Percentiles rank a stretch among this genome's conserved stretches.
phyloP scores from a whole-genome alignment of 257 asterid species.

The Jasminum sambac region DNA sequence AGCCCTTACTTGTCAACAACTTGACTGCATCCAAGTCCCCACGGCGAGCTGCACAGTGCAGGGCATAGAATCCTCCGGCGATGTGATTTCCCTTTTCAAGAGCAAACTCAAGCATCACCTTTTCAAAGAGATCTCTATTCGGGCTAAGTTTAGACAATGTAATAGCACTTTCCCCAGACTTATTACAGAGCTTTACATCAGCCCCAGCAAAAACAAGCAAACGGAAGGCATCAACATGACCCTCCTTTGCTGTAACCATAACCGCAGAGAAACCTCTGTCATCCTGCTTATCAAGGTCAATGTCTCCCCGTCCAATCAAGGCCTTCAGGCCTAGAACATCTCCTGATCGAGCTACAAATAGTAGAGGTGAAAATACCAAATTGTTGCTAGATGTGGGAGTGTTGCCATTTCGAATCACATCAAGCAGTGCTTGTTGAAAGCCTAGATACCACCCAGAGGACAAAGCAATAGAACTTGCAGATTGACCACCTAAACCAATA shows the following conservation, averaged over 20 bases:
- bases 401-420: conserved; percentile 48
- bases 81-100: conserved; percentile 64
- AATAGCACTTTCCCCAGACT: conserved; percentile 62
- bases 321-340: conserved; percentile 54
- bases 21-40: conserved; percentile 67
- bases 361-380: conserved; percentile 53
- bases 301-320: conserved; percentile 40
- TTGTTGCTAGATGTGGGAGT: conserved; percentile 50
- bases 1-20: conserved; percentile 53
- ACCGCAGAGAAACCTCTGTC: conserved; percentile 72
- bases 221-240: conserved; percentile 71
- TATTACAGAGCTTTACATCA: conserved; percentile 60
- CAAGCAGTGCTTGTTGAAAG: conserved; percentile 55
- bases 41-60: conserved; percentile 73
- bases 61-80: conserved; percentile 63
- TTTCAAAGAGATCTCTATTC: conserved; percentile 63
- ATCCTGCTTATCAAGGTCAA: conserved; percentile 61
- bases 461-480: conserved; percentile 46
- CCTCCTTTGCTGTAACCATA: conserved; percentile 73
- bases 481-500: conserved; percentile 52
- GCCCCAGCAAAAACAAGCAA: conserved; percentile 77
- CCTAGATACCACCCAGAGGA: conserved; percentile 45
- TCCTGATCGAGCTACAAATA: conserved; percentile 67
- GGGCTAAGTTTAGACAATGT: conserved; percentile 47
- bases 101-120: conserved; percentile 76